Conservation (phyloP, 1,139 yeast genomes). For the Magnusiomyces tetraspermus region DNA sequence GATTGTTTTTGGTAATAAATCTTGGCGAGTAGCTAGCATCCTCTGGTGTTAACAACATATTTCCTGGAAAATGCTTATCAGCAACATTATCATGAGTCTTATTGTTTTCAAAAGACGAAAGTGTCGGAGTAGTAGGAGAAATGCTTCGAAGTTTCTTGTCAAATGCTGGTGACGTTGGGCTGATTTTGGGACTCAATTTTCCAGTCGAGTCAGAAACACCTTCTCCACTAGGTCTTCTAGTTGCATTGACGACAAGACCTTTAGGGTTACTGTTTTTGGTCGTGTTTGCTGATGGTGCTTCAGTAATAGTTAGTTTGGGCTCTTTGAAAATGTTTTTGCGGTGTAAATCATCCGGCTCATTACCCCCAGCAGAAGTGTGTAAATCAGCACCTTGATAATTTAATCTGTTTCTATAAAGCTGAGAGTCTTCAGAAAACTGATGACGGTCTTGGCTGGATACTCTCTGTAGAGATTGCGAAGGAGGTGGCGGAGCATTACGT, state of each 20-base stretch:
- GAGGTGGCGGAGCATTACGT: constrained; percentile 71
- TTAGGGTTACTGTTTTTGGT: too few species aligned
- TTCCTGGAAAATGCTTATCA: too few species aligned
- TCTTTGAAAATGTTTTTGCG: neutral
- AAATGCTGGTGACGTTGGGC: neutral
- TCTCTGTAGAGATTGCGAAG: constrained; percentile 22
- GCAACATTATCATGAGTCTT: neutral
- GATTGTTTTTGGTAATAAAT: too few species aligned
- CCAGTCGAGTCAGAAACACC: constrained; percentile 1
- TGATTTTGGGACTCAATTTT: neutral
- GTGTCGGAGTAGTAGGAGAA: neutral
- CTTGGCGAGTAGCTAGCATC: too few species aligned
- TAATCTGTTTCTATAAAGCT: neutral
- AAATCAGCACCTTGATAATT: too few species aligned
- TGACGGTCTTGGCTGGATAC: neutral
- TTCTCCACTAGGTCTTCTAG: neutral
- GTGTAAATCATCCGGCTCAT: neutral
- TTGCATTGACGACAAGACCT: neutral
- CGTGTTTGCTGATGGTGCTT: neutral
- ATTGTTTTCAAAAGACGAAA: neutral
- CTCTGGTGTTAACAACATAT: too few species aligned
- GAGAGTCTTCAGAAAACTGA: neutral
- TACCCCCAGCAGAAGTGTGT: too few species aligned
- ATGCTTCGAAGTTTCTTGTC: neutral
- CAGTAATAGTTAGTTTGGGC: neutral